These are phyloP conservation scores for Tricholoma furcatifolium DNA, from an alignment of 768 basidiomycete species.

Conservation along the genomic window DNA sequence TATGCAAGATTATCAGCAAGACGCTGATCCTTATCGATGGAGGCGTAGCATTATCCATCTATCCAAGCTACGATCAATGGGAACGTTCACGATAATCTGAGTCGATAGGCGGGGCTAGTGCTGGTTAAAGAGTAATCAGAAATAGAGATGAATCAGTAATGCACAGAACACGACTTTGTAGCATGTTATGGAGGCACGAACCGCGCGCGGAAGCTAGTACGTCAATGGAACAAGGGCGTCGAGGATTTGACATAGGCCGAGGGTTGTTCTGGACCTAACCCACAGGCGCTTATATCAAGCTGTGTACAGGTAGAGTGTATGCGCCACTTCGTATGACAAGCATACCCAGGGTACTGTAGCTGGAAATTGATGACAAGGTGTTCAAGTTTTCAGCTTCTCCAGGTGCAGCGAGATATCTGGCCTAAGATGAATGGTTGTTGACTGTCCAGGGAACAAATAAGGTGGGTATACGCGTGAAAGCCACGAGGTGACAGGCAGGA, in stretches of 20 bases:
- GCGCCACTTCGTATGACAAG: not conserved
- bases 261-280: no score
- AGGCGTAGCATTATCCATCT: slow-evolving; percentile 2
- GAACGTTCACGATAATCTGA: slow-evolving; percentile 7
- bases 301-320: not conserved
- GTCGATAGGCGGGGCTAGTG: slow-evolving; percentile 1
- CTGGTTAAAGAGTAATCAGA: slow-evolving; percentile 1
- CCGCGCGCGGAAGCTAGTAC: not conserved
- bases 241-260: not conserved
- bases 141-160: slow-evolving; percentile 3
- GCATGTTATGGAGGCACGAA: slow-evolving; percentile 4
- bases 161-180: slow-evolving; percentile 3
- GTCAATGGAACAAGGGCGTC: not conserved
- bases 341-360: not conserved
- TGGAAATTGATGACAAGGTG: no score
- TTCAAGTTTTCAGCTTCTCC: no score
- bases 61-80: slow-evolving; percentile 1
- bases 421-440: no score
- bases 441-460: no score
- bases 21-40: slow-evolving; percentile 11
- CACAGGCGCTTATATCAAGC: no score
- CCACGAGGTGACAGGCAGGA: no score
- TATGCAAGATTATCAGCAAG: slow-evolving; percentile 9
- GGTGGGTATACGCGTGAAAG: no score
- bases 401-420: no score